Base-by-base conservation (phyloP, 257 asterid genomes). In the Linderniella brevidens region DNA sequence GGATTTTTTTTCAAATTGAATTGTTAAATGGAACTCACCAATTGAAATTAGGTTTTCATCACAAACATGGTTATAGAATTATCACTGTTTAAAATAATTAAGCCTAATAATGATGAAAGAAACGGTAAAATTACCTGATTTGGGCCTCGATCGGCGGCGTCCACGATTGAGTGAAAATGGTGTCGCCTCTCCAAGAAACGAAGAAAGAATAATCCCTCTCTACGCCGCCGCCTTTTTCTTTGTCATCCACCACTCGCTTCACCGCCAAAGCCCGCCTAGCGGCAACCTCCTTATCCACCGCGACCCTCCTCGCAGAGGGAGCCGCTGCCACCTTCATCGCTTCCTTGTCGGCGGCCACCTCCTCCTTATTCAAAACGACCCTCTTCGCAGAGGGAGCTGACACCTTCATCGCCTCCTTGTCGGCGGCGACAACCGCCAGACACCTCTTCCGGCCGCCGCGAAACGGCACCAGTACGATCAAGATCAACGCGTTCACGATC, bases 81-180 rank as follows among this genome's bases (percentile, higher is more conserved):
- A n/a, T n/a, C n/a, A n/a, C n/a, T n/a, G n/a, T n/a, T n/a, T n/a
- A n/a, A n/a, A n/a, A n/a, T n/a, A n/a, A n/a, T n/a, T n/a, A 17
- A n/a, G 8, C 11, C 40, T 37, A 46, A 4, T 9, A 17, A 17
- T 46, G 1, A 19, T 16, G 9, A 1, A 9, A 11, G 11, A 18
- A 11, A 13, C 36, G 13, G 19, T 11, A 13, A 44, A 11, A 13
- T 45, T 62, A 78, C 88, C 88, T 71, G 70, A 60, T 29, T 45
- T 64, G 58, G 10, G 17, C 41, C 13, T 68, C n/a, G n/a, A n/a
- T 64, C 53, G 49, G 50, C 0, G 84, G 80, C 47, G 93, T 65
- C 96, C 94, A 82, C 5, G 94, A 77, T 52, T 86, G 93, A 0
- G 92, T 73, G 56, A 82, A 86, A 61, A 86, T 32, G 45, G 87